Base-by-base conservation (phyloP, 1,284 basidiomycete genomes). In the Ceratobasidium sp. region DNA sequence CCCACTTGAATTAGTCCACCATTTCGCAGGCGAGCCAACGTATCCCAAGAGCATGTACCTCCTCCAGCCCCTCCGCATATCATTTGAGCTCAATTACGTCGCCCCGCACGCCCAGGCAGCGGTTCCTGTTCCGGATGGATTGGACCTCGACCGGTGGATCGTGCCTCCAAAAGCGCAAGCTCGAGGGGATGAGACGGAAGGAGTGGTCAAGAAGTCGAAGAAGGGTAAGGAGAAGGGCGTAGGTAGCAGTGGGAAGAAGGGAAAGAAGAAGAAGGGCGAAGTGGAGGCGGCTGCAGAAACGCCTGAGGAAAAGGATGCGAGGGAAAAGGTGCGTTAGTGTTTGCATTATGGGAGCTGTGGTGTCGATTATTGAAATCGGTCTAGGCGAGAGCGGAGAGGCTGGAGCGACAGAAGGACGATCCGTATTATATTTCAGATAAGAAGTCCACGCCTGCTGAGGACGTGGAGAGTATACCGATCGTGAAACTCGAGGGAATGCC, bases 41-140 rank as follows among this genome's bases (percentile, higher is more conserved):
- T 94, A 91, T 79, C 97, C 97, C 0, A 96, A 96, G 83, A 96
- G 94, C 77, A 84, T 99, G 27, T 93, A 91, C 81, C 89, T 99
- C 69, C 91, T 99, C 63, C 86, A 89, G 56, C 95, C 96, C 0
- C 85, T 99, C 2, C 95, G 94, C 80, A 88, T 88, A 29, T 82
- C 88, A 5, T 92, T 97, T 80, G 91, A 96, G 76, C 89, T 99
- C 33, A 96, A 95, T 77, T 92, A 95, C 0, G 92, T 98, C 19
- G 96, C 93, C 0, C 81, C 85, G 5, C 85, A 87, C 69, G 97
- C 96, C 2, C 97, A 98, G 82, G 88, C 86, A 6, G 91, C 90
- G 73, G 92, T 99, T 0, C 88, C 89, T 0, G 78, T 94, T 2
- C 98, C 97, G 0, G 90, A 93, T 1, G 94, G 91, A 0, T 84